A percentile compares a stretch with the other conserved stretches of the same genome.
These are phyloP conservation scores for Diaporthe sp. DNA, from an alignment of 2,329 filamentous ascomycete species.

Conservation along the genomic window DNA sequence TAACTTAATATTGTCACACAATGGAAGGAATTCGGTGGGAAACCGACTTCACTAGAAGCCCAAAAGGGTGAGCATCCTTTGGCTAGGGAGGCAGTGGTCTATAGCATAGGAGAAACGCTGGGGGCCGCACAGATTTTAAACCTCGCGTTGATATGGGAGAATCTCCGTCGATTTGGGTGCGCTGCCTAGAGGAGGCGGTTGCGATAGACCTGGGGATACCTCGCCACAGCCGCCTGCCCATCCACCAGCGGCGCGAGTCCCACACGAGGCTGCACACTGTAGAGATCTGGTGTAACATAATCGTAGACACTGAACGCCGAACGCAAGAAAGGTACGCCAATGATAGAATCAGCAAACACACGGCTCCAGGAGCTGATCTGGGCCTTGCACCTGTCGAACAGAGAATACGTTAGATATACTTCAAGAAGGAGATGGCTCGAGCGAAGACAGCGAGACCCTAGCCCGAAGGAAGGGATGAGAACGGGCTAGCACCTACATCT, in stretches of 20 bases:
- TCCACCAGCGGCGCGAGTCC: constrained; percentile 11
- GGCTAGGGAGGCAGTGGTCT: no score
- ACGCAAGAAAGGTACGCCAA: background rate
- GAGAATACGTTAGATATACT: background rate
- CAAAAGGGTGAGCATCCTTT: no score
- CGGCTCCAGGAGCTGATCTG: constrained; percentile 14
- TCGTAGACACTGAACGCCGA: constrained; percentile 5
- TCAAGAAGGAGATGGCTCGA: background rate
- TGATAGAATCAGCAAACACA: background rate
- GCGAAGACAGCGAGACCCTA: no score
- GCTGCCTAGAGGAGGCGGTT: background rate
- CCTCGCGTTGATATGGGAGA: background rate
- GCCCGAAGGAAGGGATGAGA: no score
- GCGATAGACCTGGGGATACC: background rate
- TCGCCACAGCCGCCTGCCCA: background rate
- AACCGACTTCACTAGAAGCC: no score
- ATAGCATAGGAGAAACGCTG: no score
- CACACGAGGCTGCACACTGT: constrained; percentile 6
- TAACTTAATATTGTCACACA: background rate
- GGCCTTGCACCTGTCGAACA: background rate
- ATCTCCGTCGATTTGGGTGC: rapidly evolving
- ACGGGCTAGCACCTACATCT: background rate
- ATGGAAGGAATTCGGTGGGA: no score
- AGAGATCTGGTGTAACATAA: background rate
- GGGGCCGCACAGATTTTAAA: no score